A percentile compares a stretch with the other conserved stretches of the same genome.
phyloP scores from a whole-genome alignment of 1,284 basidiomycete genomes.

The Singerocomus rubriflavus region DNA sequence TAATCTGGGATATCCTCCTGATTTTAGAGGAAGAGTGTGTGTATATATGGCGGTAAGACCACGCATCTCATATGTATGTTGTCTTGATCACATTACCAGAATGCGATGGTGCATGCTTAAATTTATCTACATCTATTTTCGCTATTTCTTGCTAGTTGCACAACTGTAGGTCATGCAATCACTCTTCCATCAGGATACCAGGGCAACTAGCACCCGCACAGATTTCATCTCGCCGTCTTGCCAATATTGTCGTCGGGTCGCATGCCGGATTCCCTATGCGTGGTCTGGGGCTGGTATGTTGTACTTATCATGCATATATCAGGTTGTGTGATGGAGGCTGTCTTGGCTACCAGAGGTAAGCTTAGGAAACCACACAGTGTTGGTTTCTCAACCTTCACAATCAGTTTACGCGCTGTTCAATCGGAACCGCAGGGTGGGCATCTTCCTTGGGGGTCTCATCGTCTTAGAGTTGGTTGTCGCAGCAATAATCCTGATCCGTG shows the following conservation, averaged over 20 bases:
- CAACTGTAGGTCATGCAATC: slow-evolving; percentile 17
- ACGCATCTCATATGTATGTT: neutral
- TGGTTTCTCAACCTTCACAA: neutral
- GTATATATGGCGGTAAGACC: slow-evolving; percentile 24
- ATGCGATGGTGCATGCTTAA: slow-evolving; percentile 18
- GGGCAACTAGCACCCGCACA: slow-evolving; percentile 1
- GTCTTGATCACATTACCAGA: neutral
- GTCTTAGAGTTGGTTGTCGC: slow-evolving; percentile 6
- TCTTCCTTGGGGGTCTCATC: slow-evolving; percentile 14
- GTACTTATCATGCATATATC: slow-evolving; percentile 3
- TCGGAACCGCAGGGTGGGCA: slow-evolving; percentile 11
- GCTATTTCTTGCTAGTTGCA: slow-evolving; percentile 13
- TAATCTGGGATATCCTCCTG: slow-evolving; percentile 6
- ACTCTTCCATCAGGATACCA: no score
- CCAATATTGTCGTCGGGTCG: slow-evolving; percentile 14
- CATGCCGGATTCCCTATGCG: slow-evolving; percentile 7
- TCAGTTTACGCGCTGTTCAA: slow-evolving; percentile 28
- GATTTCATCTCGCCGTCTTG: slow-evolving; percentile 12
- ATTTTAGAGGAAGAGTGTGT: slow-evolving; percentile 17
- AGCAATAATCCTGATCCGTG: neutral
- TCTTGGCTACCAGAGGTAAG: slow-evolving; percentile 22
- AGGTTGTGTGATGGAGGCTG: slow-evolving; percentile 9
- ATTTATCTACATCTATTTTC: slow-evolving; percentile 25
- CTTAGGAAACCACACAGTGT: no score
- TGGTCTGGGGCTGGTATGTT: slow-evolving; percentile 17